A percentile compares a stretch with the other conserved stretches of the same genome.
Evolutionary conservation across 129 eudicot species (phyloP).

Genomic region (Rutidosis leptorrhynchoides): DNA sequence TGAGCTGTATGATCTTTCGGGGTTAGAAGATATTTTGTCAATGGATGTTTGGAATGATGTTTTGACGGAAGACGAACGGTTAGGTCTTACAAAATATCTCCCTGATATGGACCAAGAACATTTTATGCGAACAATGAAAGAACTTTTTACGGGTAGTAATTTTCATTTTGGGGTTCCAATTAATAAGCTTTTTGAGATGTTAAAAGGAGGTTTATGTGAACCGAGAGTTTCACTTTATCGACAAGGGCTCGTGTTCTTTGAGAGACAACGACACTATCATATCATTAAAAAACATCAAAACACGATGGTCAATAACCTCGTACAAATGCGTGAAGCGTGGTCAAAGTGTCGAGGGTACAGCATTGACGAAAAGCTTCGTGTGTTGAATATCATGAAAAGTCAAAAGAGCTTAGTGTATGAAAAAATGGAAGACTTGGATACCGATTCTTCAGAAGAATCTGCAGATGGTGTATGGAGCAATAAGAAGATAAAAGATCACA

Average conservation of each 20-base stretch:
- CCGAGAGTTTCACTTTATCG: slow-evolving; percentile 91
- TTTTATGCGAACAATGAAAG: slow-evolving; percentile 77
- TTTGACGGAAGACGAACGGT: slow-evolving; percentile 79
- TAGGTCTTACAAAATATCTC: slow-evolving; percentile 64
- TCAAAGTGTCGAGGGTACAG: slow-evolving; percentile 74
- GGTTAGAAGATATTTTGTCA: slow-evolving; percentile 64
- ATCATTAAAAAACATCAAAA: slow-evolving; percentile 70
- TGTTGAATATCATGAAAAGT: slow-evolving; percentile 70
- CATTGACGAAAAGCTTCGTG: slow-evolving; percentile 95
- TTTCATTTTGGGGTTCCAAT: slow-evolving; percentile 87
- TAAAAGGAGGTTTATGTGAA: slow-evolving; percentile 92
- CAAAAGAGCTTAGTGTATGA: slow-evolving; percentile 87
- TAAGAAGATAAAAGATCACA: slow-evolving; percentile 53
- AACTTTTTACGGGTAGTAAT: slow-evolving; percentile 74
- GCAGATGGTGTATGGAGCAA: slow-evolving; percentile 65
- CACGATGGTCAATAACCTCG: slow-evolving; percentile 57
- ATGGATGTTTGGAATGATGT: slow-evolving; percentile 98
- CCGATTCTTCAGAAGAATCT: slow-evolving; percentile 73
- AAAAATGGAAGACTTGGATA: slow-evolving; percentile 64
- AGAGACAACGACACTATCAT: slow-evolving; percentile 69
- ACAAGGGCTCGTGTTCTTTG: slow-evolving; percentile 70
- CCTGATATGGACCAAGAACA: slow-evolving; percentile 96
- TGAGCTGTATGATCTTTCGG: slow-evolving; percentile 81
- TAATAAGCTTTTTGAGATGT: slow-evolving; percentile 61
- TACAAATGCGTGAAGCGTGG: slow-evolving; percentile 90